Percentiles rank a stretch among this genome's conserved stretches.
phyloP scores from a whole-genome alignment of 257 asterid genomes.

The Capsicum baccatum region DNA sequence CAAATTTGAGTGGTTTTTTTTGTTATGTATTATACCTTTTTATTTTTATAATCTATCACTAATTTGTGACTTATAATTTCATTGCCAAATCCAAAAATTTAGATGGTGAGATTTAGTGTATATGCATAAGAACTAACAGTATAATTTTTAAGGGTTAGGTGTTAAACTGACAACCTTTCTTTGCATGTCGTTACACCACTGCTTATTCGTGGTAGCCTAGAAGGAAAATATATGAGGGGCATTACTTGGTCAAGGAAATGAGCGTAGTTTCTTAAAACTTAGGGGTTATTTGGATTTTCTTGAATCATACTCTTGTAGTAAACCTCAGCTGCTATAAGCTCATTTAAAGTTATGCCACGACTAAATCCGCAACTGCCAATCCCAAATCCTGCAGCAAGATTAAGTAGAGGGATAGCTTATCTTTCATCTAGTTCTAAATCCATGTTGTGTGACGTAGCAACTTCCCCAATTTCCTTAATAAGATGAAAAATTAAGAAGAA shows the following conservation, averaged over 20 bases:
- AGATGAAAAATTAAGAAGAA: slow-evolving; percentile 38
- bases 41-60: no score
- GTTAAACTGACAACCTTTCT: background rate
- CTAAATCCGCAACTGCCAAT: slow-evolving; percentile 41
- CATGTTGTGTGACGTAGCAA: slow-evolving; percentile 22
- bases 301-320: slow-evolving; percentile 61
- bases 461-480: slow-evolving; percentile 35
- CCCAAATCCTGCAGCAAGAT: slow-evolving; percentile 80
- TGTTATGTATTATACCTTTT: no score
- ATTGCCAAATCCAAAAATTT: no score
- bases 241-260: slow-evolving; percentile 61
- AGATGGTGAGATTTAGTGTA: no score
- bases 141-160: background rate
- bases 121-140: no score
- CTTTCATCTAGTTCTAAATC: slow-evolving; percentile 46
- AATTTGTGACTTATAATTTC: no score
- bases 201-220: background rate
- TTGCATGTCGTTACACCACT: background rate
- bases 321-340: slow-evolving; percentile 46
- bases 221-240: background rate
- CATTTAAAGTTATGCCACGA: slow-evolving; percentile 1
- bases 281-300: slow-evolving; percentile 61
- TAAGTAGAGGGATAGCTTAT: slow-evolving; percentile 66
- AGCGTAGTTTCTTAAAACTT: slow-evolving; percentile 60
- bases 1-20: no score